Evolutionary conservation across 2,329 filamentous ascomycete species (phyloP), one percentile per base, ranked within the genome.

Genomic region (Claviceps cyperi): DNA sequence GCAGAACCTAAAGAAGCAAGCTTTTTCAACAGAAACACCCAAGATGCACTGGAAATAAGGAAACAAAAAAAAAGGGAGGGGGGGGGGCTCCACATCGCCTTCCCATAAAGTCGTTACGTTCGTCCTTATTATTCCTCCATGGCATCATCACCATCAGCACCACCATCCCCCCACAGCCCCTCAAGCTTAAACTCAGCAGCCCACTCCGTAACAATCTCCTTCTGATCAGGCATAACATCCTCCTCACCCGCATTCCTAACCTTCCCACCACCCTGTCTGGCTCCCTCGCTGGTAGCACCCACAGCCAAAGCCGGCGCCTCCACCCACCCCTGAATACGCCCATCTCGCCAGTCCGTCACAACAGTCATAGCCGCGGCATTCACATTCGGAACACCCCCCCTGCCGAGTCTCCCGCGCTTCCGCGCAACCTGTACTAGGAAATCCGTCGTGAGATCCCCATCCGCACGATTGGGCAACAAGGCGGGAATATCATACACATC

Each of bases 301-400:
- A 84, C 75, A 17, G 77, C 69, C 52, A 87, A 67, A 37, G 76
- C 74, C 7, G 90, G 89, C 2, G 88, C 78, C 58, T 89, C 84
- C 46, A 83, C 78, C 90, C 90, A 95, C 51, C 90, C 90, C 68
- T 94, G 88, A 59, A 98, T 94, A 48, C 92, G 80, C 24, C 90
- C 91, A 64, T 97, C 91, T 58, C 92, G 80, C 87, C 92, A 94
- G 71, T 98, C 92, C n/a, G 82, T 92, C 51, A 98, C 81, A 50
- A 98, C 90, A 0, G 87, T 84, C 77, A 92, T 91, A 55, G 91
- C 92, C 7, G 92, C 91, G 49, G 85, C 82, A 57, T 81, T 75
- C 52, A 97, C 67, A 66, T 97, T 98, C 43, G 92, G 92, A 15
- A 97, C 77, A 54, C 92, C 92, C 19, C 91, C 90, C 58, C 85